phyloP scores from a whole-genome alignment of 805 yeast species.

The Cyberlindnera japonica region DNA sequence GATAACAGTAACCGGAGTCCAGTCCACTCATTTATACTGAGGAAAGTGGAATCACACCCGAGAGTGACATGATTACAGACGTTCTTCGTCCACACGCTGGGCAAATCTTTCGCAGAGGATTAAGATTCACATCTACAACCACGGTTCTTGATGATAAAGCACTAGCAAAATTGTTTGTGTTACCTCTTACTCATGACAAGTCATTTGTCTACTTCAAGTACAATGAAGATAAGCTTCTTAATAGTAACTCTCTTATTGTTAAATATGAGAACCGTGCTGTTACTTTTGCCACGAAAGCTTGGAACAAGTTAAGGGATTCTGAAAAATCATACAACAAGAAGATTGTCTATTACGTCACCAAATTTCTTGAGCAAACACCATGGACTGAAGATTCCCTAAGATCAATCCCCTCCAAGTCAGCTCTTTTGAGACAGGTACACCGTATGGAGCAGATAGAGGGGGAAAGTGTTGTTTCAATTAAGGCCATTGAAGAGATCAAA shows the following conservation, averaged over 20 bases:
- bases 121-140: constrained; percentile 11
- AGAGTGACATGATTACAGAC: neutral
- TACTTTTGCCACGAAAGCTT: constrained; percentile 48
- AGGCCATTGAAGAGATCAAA: constrained; percentile 12
- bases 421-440: constrained; percentile 41
- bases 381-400: constrained; percentile 77
- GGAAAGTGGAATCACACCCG: no score
- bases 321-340: constrained; percentile 51
- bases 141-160: constrained; percentile 9
- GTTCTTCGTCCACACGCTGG: neutral
- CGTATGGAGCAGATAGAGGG: constrained; percentile 4
- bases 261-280: constrained; percentile 43
- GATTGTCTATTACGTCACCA: constrained; percentile 51
- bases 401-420: constrained; percentile 67
- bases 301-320: constrained; percentile 61
- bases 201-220: constrained; percentile 71
- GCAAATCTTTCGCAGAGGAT: neutral
- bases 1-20: no score
- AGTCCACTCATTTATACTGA: no score
- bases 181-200: constrained; percentile 64
- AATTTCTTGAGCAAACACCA: constrained; percentile 59
- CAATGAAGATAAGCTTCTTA: constrained; percentile 31
- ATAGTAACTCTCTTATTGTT: constrained; percentile 35
- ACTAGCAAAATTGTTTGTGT: constrained; percentile 58
- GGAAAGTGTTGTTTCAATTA: neutral